These are phyloP conservation scores for Sugiyamaella floridensis DNA, from an alignment of 805 yeast species.

Conservation along the genomic window DNA sequence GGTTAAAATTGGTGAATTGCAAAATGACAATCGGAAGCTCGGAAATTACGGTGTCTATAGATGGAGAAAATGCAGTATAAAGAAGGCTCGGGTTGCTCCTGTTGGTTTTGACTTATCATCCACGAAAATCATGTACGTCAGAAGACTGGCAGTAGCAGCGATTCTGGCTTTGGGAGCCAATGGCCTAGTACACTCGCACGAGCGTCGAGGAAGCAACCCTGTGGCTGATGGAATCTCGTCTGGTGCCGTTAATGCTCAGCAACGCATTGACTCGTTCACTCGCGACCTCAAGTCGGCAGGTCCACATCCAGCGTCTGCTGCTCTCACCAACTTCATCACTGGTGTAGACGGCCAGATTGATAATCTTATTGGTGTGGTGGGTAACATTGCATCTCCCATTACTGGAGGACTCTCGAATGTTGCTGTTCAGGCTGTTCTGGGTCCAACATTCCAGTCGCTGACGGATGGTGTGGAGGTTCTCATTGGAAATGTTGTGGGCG, in stretches of 20 bases:
- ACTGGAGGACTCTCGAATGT: conserved; percentile 14
- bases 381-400: conserved; percentile 9
- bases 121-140: too few species aligned
- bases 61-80: neutral
- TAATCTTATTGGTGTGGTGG: conserved; percentile 15
- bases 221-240: neutral
- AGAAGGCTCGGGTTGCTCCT: neutral
- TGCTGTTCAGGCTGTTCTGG: conserved; percentile 12
- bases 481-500: conserved; percentile 18
- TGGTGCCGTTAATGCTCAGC: conserved; percentile 16
- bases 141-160: too few species aligned
- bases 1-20: too few species aligned
- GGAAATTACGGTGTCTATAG: neutral
- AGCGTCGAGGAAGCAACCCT: neutral
- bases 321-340: conserved; percentile 15
- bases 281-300: conserved; percentile 8
- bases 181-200: neutral
- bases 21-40: neutral
- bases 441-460: conserved; percentile 19
- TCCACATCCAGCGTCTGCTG: conserved; percentile 14
- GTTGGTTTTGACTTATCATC: too few species aligned
- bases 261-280: conserved; percentile 5
- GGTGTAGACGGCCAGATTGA: conserved; percentile 23
- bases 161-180: neutral
- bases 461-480: conserved; percentile 23